phyloP scores from a whole-genome alignment of 371 early-diverging fungal species.

The Mortierella sp. region DNA sequence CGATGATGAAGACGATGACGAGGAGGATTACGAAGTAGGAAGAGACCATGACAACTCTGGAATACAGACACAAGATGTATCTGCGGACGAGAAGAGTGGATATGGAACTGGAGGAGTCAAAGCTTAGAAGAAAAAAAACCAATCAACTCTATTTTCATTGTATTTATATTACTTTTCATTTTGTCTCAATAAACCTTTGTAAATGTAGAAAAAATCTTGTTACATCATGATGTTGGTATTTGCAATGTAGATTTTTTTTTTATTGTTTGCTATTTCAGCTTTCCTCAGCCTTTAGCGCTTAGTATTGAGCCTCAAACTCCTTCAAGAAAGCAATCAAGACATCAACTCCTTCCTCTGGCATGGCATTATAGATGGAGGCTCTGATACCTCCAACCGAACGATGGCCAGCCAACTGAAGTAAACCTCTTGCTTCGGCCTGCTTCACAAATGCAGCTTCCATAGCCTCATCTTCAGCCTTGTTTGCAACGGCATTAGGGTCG shows the following conservation, averaged over 20 bases:
- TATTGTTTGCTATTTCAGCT: not conserved
- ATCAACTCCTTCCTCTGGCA: conserved; percentile 86
- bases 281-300: not conserved
- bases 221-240: not conserved
- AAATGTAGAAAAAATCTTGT: not conserved
- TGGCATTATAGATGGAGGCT: conserved; percentile 94
- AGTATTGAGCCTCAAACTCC: conserved; percentile 75
- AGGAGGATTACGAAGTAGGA: conserved; percentile 15
- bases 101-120: not conserved
- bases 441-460: conserved; percentile 86
- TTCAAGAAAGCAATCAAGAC: conserved; percentile 81
- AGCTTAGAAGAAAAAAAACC: not conserved
- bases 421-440: conserved; percentile 79
- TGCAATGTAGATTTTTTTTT: too few relatives aligned
- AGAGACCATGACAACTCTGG: not conserved
- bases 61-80: not conserved
- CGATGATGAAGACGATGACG: conserved; percentile 17
- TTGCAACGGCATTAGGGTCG: conserved; percentile 7
- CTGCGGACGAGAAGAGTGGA: conserved; percentile 7
- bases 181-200: not conserved
- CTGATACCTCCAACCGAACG: conserved; percentile 95
- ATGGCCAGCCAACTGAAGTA: conserved; percentile 95
- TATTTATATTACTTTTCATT: not conserved
- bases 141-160: too few relatives aligned
- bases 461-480: conserved; percentile 61